Base-by-base conservation (phyloP, 2,329 filamentous ascomycete genomes). In the Stachybotrys chartarum region DNA sequence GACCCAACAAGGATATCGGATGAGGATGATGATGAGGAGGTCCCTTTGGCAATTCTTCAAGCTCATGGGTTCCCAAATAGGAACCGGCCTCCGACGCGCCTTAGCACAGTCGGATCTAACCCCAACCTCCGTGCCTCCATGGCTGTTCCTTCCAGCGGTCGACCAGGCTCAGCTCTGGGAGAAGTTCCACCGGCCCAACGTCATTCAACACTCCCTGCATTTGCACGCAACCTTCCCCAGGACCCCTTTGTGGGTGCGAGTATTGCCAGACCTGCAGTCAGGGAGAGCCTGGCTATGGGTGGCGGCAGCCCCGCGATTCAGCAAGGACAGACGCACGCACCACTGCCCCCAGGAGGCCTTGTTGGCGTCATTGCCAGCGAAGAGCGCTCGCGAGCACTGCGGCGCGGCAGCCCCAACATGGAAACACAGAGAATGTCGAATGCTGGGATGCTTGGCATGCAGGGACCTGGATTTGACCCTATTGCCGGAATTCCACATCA, bases 1-100 rank as follows among this genome's bases (percentile, higher is more conserved):
- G 74, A 65, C 30, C 72, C 59, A 53, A 68, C 70, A 3, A 75
- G 76, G 0, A 72, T 66, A 5, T 86, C 85, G 1, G 88, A 91
- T 44, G 89, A 92, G 56, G 91, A 96, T 62, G 91, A 96, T 52
- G 91, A 96, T 62, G 91, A 96, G 56, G 91, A 96, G 64, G 82
- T 96, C 12, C 91, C 91, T 0, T 75, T 96, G 46, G 91, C 86
- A 12, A 94, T 96, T 61, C 76, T 96, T 18, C 88, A 90, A 54
- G 91, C 91, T 2, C 91, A 96, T 68, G 91, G 91, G 3, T 96
- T 96, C 64, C 91, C 91, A 0, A 85, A 79, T 70, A 91, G 85
- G 71, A 87, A 84, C 63, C 83, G 89, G 17, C 87, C 90, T 14
- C 90, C 91, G 1, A 86, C 81, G 30, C 82, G 83, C 49, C 76